Conservation (phyloP, 1,139 yeast species). For the Blastobotrys illinoisensis region DNA sequence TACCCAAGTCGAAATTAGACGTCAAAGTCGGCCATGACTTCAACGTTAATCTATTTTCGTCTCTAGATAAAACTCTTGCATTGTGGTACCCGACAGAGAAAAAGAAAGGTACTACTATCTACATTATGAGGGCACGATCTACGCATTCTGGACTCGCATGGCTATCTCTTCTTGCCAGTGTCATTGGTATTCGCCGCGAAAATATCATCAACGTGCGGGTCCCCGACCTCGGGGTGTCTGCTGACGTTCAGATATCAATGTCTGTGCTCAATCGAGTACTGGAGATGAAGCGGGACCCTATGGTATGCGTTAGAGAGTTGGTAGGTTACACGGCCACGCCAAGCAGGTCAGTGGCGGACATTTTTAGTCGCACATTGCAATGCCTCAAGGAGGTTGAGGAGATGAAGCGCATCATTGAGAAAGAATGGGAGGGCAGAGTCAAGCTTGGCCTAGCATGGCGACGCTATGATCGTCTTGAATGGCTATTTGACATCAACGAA, state of each 20-base stretch:
- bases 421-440: slow-evolving; percentile 24
- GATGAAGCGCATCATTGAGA: slow-evolving; percentile 11
- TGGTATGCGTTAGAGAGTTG: slow-evolving; percentile 12
- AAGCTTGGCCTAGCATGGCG: slow-evolving; percentile 56
- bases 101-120: no score
- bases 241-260: slow-evolving; percentile 33
- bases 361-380: slow-evolving; percentile 29
- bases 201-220: slow-evolving; percentile 38
- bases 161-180: slow-evolving; percentile 52
- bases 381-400: slow-evolving; percentile 25
- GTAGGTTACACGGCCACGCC: slow-evolving; percentile 17
- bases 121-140: slow-evolving; percentile 53
- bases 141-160: slow-evolving; percentile 48
- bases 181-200: slow-evolving; percentile 33
- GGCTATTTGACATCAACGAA: slow-evolving; percentile 56
- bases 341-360: slow-evolving; percentile 20
- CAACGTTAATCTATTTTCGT: slow-evolving; percentile 52
- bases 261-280: neutral
- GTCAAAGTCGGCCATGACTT: slow-evolving; percentile 25
- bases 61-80: slow-evolving; percentile 63
- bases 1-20: slow-evolving; percentile 22
- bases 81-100: slow-evolving; percentile 35
- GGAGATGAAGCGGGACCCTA: neutral
- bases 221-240: slow-evolving; percentile 47
- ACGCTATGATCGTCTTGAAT: slow-evolving; percentile 68